A percentile compares a stretch with the other conserved stretches of the same genome.
Evolutionary conservation across 2,329 filamentous ascomycete species (phyloP).

Genomic region (Colletotrichum gigasporum): DNA sequence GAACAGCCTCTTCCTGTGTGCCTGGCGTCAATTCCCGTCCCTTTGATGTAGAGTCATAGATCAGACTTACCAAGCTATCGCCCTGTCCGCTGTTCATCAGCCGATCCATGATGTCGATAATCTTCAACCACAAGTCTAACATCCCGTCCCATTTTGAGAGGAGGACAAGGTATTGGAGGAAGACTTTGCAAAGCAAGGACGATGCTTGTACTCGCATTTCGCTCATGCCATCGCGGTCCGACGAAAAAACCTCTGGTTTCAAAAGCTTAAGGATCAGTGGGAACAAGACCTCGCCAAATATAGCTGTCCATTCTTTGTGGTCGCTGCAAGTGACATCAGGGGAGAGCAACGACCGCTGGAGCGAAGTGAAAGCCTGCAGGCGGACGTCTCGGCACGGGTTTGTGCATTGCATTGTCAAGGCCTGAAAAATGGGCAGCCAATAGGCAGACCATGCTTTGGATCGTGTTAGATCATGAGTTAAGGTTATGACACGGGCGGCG

Average conservation of each 20-base stretch:
- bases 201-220: constrained; percentile 93
- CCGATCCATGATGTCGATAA: constrained; percentile 93
- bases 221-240: constrained; percentile 91
- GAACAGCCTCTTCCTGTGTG: constrained; percentile 88
- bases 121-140: constrained; percentile 90
- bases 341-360: constrained; percentile 87
- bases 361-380: constrained; percentile 84
- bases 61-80: constrained; percentile 78
- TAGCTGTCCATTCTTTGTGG: constrained; percentile 92
- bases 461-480: constrained; percentile 35
- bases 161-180: constrained; percentile 89
- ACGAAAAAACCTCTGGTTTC: constrained; percentile 94
- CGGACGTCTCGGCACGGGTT: constrained; percentile 95
- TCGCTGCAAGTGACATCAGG: constrained; percentile 84
- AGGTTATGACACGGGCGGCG: background rate
- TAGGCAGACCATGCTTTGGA: constrained; percentile 90
- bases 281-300: constrained; percentile 94
- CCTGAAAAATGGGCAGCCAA: constrained; percentile 94
- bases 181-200: constrained; percentile 92
- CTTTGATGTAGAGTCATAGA: too few species aligned
- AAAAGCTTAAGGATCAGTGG: constrained; percentile 87
- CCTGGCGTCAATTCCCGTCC: too few species aligned
- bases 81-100: constrained; percentile 96
- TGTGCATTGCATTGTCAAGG: constrained; percentile 87
- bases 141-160: constrained; percentile 88